Percentiles rank a stretch among this genome's conserved stretches.
Evolutionary conservation across 129 eudicot genomes (phyloP).

Genomic region (Flaveria ramosissima): DNA sequence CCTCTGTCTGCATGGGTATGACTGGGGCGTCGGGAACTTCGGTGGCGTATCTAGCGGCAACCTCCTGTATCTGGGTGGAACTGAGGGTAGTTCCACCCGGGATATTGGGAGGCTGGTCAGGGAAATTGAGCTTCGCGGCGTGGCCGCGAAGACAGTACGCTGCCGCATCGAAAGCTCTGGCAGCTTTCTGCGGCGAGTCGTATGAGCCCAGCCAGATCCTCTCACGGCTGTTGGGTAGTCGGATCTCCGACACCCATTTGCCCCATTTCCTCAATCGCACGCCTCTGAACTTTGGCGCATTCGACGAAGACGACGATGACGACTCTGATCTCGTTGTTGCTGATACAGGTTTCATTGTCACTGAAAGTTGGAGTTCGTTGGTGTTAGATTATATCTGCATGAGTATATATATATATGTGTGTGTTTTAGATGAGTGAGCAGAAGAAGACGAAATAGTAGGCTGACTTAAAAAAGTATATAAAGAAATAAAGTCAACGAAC

Average conservation of each 20-base stretch:
- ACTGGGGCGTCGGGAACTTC: background rate
- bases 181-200: constrained; percentile 45
- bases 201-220: constrained; percentile 51
- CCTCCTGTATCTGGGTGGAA: constrained; percentile 41
- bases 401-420: background rate
- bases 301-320: background rate
- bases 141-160: constrained; percentile 39
- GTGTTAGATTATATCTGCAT: background rate
- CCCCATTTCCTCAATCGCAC: constrained; percentile 51
- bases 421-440: background rate
- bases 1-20: background rate
- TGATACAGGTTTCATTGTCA: background rate
- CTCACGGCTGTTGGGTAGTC: constrained; percentile 48
- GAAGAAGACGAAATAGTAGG: constrained; percentile 13
- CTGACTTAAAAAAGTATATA: background rate
- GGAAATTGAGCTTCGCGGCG: constrained; percentile 42
- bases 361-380: background rate
- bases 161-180: constrained; percentile 47
- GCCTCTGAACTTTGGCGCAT: constrained; percentile 37
- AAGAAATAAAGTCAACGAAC: background rate
- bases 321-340: background rate
- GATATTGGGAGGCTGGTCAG: constrained; percentile 43
- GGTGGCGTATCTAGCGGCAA: constrained; percentile 40
- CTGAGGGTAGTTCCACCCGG: constrained; percentile 33
- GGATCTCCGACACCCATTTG: constrained; percentile 41